Evolutionary conservation across 352 stramenopile species (phyloP).

Genomic region (Pythium monospermum): DNA sequence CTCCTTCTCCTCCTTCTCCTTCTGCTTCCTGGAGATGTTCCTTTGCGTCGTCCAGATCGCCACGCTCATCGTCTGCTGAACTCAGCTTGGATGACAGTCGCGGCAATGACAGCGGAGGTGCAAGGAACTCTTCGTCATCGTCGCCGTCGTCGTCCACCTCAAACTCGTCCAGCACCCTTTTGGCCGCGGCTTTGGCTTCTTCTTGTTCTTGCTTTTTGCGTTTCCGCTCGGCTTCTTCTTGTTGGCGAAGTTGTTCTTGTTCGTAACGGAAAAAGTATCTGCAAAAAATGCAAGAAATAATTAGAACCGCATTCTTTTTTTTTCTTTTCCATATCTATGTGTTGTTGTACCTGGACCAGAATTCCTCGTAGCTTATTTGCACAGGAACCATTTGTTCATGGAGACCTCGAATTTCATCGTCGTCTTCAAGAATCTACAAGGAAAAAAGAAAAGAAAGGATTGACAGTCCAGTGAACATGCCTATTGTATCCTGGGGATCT

Average conservation of each 20-base stretch:
- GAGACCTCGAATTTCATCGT: constrained; percentile 48
- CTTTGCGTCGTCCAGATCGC: constrained; percentile 21
- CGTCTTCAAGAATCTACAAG: constrained; percentile 37
- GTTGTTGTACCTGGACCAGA: constrained; percentile 74
- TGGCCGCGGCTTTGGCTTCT: constrained; percentile 15
- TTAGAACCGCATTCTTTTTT: background rate
- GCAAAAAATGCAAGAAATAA: background rate
- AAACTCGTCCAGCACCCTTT: constrained; percentile 23
- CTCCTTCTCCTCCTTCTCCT: constrained; percentile 29
- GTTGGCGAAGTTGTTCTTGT: constrained; percentile 29
- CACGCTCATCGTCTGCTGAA: constrained; percentile 3
- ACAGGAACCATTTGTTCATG: constrained; percentile 71
- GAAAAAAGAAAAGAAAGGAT: background rate
- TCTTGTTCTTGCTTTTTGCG: constrained; percentile 33
- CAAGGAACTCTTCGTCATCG: too few relatives aligned
- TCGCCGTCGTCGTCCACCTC: constrained; percentile 36
- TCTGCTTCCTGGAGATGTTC: constrained; percentile 16
- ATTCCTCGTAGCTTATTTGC: constrained; percentile 77
- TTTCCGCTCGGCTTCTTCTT: constrained; percentile 29
- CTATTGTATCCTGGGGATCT: too few relatives aligned
- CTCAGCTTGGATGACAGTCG: constrained; percentile 16
- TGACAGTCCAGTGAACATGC: background rate
- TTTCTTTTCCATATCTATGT: background rate
- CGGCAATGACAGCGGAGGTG: too few relatives aligned
- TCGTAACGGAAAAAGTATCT: constrained; percentile 73